phyloP scores from a whole-genome alignment of 495 filamentous ascomycete species.

The Thermochaetoides thermophila region DNA sequence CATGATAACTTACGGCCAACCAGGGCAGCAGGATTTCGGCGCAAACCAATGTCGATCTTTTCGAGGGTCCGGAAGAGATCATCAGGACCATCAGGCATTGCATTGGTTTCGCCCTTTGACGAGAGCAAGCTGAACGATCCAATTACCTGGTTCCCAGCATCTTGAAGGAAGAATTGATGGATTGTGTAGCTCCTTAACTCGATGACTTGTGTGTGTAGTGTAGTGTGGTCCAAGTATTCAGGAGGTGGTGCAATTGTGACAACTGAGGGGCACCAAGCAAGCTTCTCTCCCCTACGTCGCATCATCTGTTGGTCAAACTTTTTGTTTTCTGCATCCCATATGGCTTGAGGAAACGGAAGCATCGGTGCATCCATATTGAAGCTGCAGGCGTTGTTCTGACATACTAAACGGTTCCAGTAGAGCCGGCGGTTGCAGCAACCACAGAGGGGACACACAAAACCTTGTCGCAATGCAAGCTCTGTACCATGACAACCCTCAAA shows the following conservation, averaged over 20 bases:
- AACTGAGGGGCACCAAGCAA: too few species aligned
- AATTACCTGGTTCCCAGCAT: conserved; percentile 9
- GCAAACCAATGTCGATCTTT: conserved; percentile 38
- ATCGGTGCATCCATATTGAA: conserved; percentile 27
- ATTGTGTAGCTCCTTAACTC: conserved; percentile 13
- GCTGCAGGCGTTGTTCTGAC: conserved; percentile 35
- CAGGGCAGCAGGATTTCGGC: conserved; percentile 32
- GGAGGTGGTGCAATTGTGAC: too few species aligned
- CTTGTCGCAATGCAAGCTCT: conserved; percentile 26
- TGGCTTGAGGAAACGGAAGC: conserved; percentile 27
- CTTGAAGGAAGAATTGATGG: conserved; percentile 23
- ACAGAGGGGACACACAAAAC: conserved; percentile 64
- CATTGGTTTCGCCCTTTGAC: conserved; percentile 36
- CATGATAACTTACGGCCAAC: conserved; percentile 11
- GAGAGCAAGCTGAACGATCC: conserved; percentile 52
- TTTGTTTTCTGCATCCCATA: conserved; percentile 5
- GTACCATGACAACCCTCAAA: conserved; percentile 15
- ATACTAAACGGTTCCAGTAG: conserved; percentile 52
- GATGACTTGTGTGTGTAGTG: conserved; percentile 3
- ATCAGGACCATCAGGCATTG: conserved; percentile 40
- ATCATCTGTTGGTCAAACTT: conserved; percentile 2
- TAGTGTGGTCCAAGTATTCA: too few species aligned
- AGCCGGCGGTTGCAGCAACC: conserved; percentile 45
- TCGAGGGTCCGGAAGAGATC: conserved; percentile 52
- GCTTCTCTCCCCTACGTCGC: not conserved